Percentiles rank a stretch among this genome's conserved stretches.
phyloP scores from a whole-genome alignment of 1,284 basidiomycete genomes.

The Exobasidium rhododendri region DNA sequence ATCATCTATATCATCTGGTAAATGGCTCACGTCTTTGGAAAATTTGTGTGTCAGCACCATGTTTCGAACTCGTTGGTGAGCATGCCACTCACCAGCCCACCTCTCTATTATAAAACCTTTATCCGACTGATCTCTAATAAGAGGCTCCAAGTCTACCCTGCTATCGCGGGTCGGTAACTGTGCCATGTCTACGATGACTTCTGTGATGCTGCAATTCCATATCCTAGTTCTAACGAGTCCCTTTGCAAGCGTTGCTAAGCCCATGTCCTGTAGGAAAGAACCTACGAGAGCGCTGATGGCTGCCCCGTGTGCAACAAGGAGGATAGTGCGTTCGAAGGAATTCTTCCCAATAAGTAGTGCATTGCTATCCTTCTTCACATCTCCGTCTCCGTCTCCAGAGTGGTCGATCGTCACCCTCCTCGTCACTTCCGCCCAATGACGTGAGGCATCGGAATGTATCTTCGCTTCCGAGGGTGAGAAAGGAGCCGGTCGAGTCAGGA shows the following conservation, averaged over 20 bases:
- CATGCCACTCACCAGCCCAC: slow-evolving; percentile 6
- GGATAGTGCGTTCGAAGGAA: slow-evolving; percentile 28
- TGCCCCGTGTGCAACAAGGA: slow-evolving; percentile 48
- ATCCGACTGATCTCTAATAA: neutral
- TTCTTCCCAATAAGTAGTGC: neutral
- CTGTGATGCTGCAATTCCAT: slow-evolving; percentile 52
- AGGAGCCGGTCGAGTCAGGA: neutral
- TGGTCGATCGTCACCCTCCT: neutral
- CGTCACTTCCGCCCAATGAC: neutral
- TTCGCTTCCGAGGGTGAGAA: neutral
- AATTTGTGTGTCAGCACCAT: neutral
- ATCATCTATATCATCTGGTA: slow-evolving; percentile 8
- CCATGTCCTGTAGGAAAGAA: slow-evolving; percentile 31
- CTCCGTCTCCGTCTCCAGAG: neutral
- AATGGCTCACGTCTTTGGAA: slow-evolving; percentile 4
- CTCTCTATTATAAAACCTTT: slow-evolving; percentile 5
- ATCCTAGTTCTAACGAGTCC: slow-evolving; percentile 29
- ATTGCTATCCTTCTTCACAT: neutral
- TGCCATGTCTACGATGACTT: slow-evolving; percentile 14
- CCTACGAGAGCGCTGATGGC: slow-evolving; percentile 41
- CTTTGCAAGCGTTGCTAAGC: slow-evolving; percentile 24
- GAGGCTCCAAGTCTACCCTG: neutral
- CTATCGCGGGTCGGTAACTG: neutral
- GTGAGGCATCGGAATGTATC: neutral
- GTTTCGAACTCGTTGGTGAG: too few species aligned